Evolutionary conservation across 345 rosid species (phyloP).

Genomic region (Syzygium grande): DNA sequence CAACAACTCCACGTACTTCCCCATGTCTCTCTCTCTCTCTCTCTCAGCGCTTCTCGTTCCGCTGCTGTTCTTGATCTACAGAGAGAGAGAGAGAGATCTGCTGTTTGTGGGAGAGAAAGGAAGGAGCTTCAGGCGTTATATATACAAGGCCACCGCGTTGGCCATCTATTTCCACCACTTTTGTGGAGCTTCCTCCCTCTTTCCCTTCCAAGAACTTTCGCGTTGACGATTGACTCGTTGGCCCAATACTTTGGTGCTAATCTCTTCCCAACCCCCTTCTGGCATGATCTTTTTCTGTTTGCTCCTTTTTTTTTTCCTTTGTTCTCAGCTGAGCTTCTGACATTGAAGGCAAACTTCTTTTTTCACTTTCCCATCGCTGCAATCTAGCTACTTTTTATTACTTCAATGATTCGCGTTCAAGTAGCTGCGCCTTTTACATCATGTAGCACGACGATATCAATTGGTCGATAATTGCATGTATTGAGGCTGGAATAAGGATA

Average conservation of each 20-base stretch:
- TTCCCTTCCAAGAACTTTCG: background rate
- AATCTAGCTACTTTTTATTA: background rate
- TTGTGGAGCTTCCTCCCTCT: background rate
- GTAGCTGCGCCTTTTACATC: background rate
- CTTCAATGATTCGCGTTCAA: background rate
- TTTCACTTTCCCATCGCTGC: background rate
- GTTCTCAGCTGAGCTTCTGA: background rate
- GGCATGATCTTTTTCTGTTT: background rate
- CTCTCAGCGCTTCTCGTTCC: background rate
- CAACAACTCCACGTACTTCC: conserved; percentile 36
- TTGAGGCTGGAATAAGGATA: background rate
- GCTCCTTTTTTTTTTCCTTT: background rate
- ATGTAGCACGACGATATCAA: background rate
- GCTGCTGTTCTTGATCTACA: background rate
- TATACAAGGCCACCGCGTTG: background rate
- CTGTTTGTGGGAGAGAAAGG: background rate
- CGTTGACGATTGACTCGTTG: background rate
- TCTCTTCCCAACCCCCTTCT: background rate
- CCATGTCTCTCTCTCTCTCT: conserved; percentile 11
- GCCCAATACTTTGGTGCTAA: background rate
- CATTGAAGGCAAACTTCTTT: background rate
- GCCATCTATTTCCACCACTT: background rate
- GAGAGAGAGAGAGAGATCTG: background rate
- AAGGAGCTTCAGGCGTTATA: background rate
- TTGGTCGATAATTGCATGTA: background rate